Evolutionary conservation across 139 green algal genomes (phyloP), one percentile per base, ranked within the genome.

Genomic region (Zygnema circumcarinatum): DNA sequence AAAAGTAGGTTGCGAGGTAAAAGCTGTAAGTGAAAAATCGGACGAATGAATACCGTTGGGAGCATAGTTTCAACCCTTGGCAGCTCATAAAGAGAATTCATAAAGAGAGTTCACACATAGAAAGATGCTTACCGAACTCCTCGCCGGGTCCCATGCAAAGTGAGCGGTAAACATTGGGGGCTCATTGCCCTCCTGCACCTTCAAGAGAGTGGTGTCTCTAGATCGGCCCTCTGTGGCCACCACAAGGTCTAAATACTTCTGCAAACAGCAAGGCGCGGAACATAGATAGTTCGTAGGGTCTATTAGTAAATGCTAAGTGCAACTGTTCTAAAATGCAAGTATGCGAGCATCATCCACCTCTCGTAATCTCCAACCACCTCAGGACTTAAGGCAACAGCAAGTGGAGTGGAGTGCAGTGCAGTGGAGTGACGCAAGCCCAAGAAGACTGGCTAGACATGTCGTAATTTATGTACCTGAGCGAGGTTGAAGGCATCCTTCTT

Each of bases 141-240:
- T 89, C 20, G 35, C 74, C 32, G 38, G 36, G 42, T 88, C 78
- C 79, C 85, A 80, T 1, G 2, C 3, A 52, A 92, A 92, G 73
- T 91, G 78, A 31, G n/a, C 11, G 22, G 88, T 91, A 38, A 92
- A 92, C 76, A 92, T 88, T 35, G 86, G 75, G 32, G 88, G 86
- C 68, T 92, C 88, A n/a, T 74, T 40, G 31, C 88, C 87, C 36
- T 89, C 52, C 25, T 38, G 31, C 31, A 92, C 74, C 1, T 76
- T 38, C 0, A 81, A 38, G 36, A 92, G 36, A 22, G 87, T 76
- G 3, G 33, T 73, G 33, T 91, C 87, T 29, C 2, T 29, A 0
- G 87, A 92, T 67, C 87, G 74, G 16, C 87, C 87, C 41, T 91
- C 87, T 0, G 7, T 81, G 3, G 33, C 35, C 29, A 42, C 73